Conservation (phyloP, 345 rosid genomes). For the Eutrema yunnanense region DNA sequence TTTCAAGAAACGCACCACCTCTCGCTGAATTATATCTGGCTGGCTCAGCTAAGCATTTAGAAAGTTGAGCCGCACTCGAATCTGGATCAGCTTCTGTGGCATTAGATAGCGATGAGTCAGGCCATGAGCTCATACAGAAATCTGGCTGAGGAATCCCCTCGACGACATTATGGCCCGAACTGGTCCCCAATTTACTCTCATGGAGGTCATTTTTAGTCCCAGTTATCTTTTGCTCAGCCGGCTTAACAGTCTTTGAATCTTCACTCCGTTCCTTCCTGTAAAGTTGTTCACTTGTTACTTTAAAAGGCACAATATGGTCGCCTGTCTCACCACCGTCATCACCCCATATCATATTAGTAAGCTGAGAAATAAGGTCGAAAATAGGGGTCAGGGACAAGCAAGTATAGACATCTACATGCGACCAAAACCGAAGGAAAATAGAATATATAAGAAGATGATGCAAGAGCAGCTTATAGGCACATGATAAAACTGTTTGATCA, state of each 20-base stretch:
- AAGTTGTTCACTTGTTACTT: constrained; percentile 38
- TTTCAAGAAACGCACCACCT: constrained; percentile 46
- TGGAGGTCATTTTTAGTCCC: constrained; percentile 36
- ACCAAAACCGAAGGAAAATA: background rate
- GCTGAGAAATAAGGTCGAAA: constrained; percentile 39
- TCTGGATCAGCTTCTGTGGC: constrained; percentile 41
- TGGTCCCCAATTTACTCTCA: constrained; percentile 39
- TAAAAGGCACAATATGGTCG: constrained; percentile 79
- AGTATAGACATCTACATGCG: constrained; percentile 2
- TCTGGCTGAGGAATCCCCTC: constrained; percentile 44
- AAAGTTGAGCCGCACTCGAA: constrained; percentile 42
- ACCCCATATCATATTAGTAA: constrained; percentile 83
- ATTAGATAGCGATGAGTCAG: constrained; percentile 40
- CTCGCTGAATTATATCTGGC: constrained; percentile 35
- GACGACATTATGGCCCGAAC: constrained; percentile 33
- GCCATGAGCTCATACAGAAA: constrained; percentile 51
- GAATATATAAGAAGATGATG: background rate
- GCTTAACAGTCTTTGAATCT: constrained; percentile 36
- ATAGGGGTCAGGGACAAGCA: constrained; percentile 13
- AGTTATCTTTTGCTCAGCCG: constrained; percentile 36
- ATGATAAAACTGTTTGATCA: background rate
- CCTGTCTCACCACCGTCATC: constrained; percentile 57
- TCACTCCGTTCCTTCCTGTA: constrained; percentile 46
- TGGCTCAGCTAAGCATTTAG: constrained; percentile 41
- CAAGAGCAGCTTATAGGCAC: background rate